These are phyloP conservation scores for Barnettozyma populi DNA, from an alignment of 805 yeast species.

Conservation along the genomic window DNA sequence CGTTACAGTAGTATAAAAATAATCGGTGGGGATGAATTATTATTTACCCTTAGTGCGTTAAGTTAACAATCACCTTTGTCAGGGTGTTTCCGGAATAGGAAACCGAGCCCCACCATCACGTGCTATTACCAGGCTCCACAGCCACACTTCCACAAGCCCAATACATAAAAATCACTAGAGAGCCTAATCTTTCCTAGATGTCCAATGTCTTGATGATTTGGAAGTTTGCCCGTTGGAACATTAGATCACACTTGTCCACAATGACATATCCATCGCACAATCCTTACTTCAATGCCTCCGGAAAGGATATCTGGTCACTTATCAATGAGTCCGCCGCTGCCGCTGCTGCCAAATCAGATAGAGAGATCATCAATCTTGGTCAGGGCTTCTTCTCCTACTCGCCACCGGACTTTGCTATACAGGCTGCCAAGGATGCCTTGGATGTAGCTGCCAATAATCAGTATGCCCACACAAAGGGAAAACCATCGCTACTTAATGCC, in stretches of 20 bases:
- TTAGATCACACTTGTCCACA: neutral
- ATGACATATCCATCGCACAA: conserved; percentile 42
- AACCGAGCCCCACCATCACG: neutral
- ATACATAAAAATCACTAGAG: no score
- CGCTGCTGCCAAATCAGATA: conserved; percentile 60
- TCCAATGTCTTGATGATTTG: neutral
- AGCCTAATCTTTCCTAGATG: neutral
- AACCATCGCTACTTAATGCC: conserved; percentile 67
- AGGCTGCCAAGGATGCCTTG: conserved; percentile 74
- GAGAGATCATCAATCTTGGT: conserved; percentile 82
- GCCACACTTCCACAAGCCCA: neutral
- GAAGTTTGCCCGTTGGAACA: neutral
- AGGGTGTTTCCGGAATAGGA: neutral
- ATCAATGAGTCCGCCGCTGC: conserved; percentile 87
- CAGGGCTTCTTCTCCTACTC: conserved; percentile 96
- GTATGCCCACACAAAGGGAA: conserved; percentile 88
- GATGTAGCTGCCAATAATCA: conserved; percentile 76
- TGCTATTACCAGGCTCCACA: neutral
- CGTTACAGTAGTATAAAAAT: no score
- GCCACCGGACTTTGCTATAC: conserved; percentile 89
- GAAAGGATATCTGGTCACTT: conserved; percentile 91
- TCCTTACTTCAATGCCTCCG: conserved; percentile 63
- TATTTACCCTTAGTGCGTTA: no score
- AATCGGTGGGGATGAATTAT: no score
- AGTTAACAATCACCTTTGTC: no score